Base-by-base conservation (phyloP, 495 filamentous ascomycete species). In the Aspergillus cavernicola region DNA sequence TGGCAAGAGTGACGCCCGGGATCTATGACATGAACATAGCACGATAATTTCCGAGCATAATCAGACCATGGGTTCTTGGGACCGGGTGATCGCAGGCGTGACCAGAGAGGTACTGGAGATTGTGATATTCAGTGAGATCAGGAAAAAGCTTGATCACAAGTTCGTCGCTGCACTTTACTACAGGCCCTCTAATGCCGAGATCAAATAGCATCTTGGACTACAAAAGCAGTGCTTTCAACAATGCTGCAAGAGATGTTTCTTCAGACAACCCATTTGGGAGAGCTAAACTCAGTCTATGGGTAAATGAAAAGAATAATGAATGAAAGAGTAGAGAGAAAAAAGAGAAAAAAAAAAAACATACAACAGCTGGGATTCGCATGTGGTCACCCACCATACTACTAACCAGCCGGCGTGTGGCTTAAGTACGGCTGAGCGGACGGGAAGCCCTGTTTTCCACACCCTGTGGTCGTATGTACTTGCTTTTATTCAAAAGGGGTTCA, bases 11-110 rank as follows among this genome's bases (percentile, higher is more conserved):
- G 20, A 47, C 64, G 36, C 46, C 59, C 40, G 61, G 57, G 51
- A 71, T 53, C 37, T 62, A 68, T 16, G 66, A 56, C 62, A 66
- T 69, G 48, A 69, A 69, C 32, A 72, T 64, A 20, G 63, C 57
- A 20, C 58, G 36, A 40, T 59, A 49, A 23, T 38, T 55, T 20
- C 59, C 60, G 20, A 70, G 54, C 31, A 24, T 51, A 6, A 71
- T 55, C 38, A 69, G 24, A 4, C 69, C 69, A 57, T 66, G 66
- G 22, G 60, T 57, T 50, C 57, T 69, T 1, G 67, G 67, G 38
- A 50, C 61, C 28, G 63, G 67, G 20, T 70, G 62, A 47, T 65
- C 61, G 22, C 63, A 61, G 16, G 51, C 58, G 26, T 67, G 43
- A 5, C 60, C 41, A 32, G 45, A 53, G 36, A 74, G 66, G 47